These are phyloP conservation scores for Darksidea phi DNA, from an alignment of 495 filamentous ascomycete species.

Conservation along the genomic window DNA sequence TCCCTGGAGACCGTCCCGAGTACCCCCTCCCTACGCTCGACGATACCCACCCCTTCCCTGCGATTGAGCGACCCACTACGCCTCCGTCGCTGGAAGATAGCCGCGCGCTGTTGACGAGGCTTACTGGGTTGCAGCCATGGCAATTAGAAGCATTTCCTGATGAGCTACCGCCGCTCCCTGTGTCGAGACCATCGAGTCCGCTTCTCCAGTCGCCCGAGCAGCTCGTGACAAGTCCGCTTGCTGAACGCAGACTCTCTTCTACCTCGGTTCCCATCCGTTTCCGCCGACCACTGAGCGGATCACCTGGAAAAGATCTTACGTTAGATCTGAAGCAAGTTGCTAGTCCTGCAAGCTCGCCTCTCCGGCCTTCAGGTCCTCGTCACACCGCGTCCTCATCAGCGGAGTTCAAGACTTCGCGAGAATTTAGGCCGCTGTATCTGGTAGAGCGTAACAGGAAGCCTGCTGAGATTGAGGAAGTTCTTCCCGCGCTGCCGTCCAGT, in stretches of 20 bases:
- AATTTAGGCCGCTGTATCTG: constrained; percentile 46
- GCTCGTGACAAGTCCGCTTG: constrained; percentile 1
- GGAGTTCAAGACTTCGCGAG: constrained; percentile 38
- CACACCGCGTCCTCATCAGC: constrained; percentile 37
- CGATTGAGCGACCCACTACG: constrained; percentile 22
- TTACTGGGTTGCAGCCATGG: constrained; percentile 23
- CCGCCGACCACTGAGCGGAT: constrained; percentile 27
- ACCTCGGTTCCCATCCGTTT: constrained; percentile 43
- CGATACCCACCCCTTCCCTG: constrained; percentile 23
- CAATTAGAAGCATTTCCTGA: constrained; percentile 27
- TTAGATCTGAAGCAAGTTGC: constrained; percentile 29
- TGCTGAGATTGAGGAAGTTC: constrained; percentile 41
- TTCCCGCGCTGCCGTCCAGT: constrained; percentile 27
- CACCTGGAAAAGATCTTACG: constrained; percentile 28
- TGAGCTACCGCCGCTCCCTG: constrained; percentile 22
- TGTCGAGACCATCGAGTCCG: constrained; percentile 13
- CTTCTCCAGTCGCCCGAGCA: constrained; percentile 20
- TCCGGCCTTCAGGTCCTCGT: constrained; percentile 20
- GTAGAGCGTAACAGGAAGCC: constrained; percentile 45
- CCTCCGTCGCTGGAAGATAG: constrained; percentile 28
- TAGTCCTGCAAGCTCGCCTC: constrained; percentile 34
- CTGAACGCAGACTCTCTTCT: constrained; percentile 32
- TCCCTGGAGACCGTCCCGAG: constrained; percentile 33
- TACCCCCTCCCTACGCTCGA: constrained; percentile 30
- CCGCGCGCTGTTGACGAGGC: constrained; percentile 23